A percentile compares a stretch with the other conserved stretches of the same genome.
These are phyloP conservation scores for Triangularia setosa DNA, from an alignment of 2,329 filamentous ascomycete genomes.

Conservation along the genomic window DNA sequence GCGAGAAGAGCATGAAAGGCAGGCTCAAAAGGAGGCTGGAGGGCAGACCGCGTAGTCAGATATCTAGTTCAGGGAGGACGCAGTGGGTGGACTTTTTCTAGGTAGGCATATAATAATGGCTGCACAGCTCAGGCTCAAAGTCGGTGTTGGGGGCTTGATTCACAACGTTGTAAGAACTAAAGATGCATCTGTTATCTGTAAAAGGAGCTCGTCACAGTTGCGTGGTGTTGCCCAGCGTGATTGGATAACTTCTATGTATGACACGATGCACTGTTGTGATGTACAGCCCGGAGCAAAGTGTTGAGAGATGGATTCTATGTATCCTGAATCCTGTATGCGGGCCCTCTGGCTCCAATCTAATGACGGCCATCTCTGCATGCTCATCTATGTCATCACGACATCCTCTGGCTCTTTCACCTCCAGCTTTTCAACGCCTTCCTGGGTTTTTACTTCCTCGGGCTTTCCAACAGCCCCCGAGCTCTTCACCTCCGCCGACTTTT, in stretches of 20 bases:
- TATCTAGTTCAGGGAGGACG: not conserved
- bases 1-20: not conserved
- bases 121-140: too few relatives aligned
- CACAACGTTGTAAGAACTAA: too few relatives aligned
- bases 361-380: not conserved
- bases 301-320: not conserved
- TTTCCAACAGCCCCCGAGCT: not conserved
- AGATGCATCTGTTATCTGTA: too few relatives aligned
- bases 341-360: not conserved
- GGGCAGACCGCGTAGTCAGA: not conserved
- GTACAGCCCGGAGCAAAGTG: not conserved
- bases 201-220: too few relatives aligned
- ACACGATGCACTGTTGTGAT: not conserved
- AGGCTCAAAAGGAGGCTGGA: not conserved
- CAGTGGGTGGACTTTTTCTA: not conserved
- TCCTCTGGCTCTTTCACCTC: not conserved
- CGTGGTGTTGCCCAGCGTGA: too few relatives aligned
- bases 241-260: too few relatives aligned
- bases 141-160: too few relatives aligned
- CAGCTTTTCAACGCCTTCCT: not conserved
- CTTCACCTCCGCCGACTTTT: not conserved
- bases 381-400: not conserved
- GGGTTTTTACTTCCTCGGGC: not conserved
- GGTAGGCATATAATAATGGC: too few relatives aligned
- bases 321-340: not conserved